Base-by-base conservation (phyloP, 2,329 filamentous ascomycete species). In the Coleophoma eucalyptorum region DNA sequence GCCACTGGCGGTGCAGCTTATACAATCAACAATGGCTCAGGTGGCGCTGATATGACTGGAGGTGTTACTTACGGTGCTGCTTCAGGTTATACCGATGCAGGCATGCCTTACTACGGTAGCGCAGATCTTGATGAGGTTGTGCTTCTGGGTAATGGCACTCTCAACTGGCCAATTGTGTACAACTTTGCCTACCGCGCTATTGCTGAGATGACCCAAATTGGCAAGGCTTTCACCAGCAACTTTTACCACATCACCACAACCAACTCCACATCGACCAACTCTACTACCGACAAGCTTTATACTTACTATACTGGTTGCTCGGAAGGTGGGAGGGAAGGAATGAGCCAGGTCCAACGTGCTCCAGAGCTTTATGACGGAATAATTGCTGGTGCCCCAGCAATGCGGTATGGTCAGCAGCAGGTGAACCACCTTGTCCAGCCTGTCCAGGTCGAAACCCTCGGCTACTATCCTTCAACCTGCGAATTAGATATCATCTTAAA, bases 361-460 rank as follows among this genome's bases (percentile, higher is more conserved):
- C 68, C 69, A 7, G 46, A 58, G 1, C 55, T 62, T 4, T 72
- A 66, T 46, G 63, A 73, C 51, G 69, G 70, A 26, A 70, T 72
- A 43, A 49, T 69, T 6, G 67, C 69, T 5, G 53, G 53, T 6
- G 65, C 68, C 3, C 69, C 70, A 15, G 68, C 69, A 2, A 61
- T 70, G 43, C 66, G 69, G 45, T 52, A 40, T 47, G 43, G 33
- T 15, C 33, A 35, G 33, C 33, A 35, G 33, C 33, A 35, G 33
- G 33, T 35, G 10, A 35, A 35, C 33, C 33, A 35, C 33, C 33
- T 35, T 10, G 33, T 15, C 33, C 31, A 31, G 33, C 33, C 33
- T 15, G 15, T 35, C 33, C 33, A 35, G 15, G 15, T 35, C 33
- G 10, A 35, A 15, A 35, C 33, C 33, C 8, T 35, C 15, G 33